Conservation (phyloP, 208 protist species). For the Crithidia expoeki region DNA sequence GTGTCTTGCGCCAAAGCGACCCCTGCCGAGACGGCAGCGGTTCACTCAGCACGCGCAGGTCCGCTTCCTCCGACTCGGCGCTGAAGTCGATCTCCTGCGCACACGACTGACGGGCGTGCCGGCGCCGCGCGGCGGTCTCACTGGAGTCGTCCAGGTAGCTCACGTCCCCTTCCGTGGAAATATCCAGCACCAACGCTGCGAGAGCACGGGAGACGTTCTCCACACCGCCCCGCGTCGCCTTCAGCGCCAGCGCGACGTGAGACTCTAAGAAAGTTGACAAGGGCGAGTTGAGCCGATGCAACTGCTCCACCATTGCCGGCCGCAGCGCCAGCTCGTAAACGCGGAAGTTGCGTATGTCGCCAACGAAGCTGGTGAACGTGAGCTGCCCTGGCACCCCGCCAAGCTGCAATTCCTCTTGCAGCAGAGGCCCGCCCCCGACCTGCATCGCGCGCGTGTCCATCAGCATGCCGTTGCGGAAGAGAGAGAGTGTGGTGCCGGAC, state of each 20-base stretch:
- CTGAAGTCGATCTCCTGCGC: conserved; percentile 78
- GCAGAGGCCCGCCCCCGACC: conserved; percentile 34
- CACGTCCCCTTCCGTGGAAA: conserved; percentile 56
- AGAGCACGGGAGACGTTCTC: conserved; percentile 42
- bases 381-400: conserved; percentile 55
- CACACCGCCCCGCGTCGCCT: conserved; percentile 34
- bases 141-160: conserved; percentile 38
- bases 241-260: conserved; percentile 44
- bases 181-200: conserved; percentile 37
- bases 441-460: conserved; percentile 43
- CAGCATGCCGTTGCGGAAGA: conserved; percentile 71
- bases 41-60: conserved; percentile 35
- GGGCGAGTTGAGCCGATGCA: conserved; percentile 39
- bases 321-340: conserved; percentile 74
- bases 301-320: conserved; percentile 55
- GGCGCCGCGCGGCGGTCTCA: conserved; percentile 15
- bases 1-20: conserved; percentile 21
- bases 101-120: conserved; percentile 30
- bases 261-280: conserved; percentile 41
- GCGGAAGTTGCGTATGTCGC: conserved; percentile 74
- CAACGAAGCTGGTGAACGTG: conserved; percentile 43
- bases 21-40: conserved; percentile 32
- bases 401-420: conserved; percentile 69
- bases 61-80: conserved; percentile 48
- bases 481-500: conserved; percentile 45